A percentile compares a stretch with the other conserved stretches of the same genome.
These are phyloP conservation scores for Sphagnum tenellum DNA, from an alignment of 225 moss, liverwort and hornwort genomes.

Conservation along the genomic window DNA sequence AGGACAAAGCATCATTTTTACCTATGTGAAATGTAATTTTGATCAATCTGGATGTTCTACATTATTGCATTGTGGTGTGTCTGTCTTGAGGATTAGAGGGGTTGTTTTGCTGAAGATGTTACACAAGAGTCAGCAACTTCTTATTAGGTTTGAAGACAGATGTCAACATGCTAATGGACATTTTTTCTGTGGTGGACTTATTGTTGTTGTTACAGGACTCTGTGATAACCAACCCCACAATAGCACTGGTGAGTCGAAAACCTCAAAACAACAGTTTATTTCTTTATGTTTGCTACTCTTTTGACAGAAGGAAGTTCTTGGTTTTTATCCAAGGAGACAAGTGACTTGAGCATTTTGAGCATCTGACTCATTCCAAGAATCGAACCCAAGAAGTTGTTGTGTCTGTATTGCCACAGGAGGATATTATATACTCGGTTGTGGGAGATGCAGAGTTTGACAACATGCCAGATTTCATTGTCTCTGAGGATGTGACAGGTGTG, in stretches of 20 bases:
- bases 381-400: not conserved
- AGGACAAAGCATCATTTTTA: not conserved
- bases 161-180: not conserved
- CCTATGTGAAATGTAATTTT: no score
- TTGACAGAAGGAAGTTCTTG: not conserved
- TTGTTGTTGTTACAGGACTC: slow-evolving; percentile 61
- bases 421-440: slow-evolving; percentile 61
- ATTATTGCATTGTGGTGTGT: not conserved
- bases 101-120: not conserved
- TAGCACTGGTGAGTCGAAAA: slow-evolving; percentile 63
- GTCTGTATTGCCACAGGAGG: slow-evolving; percentile 34
- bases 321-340: not conserved
- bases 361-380: no score
- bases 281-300: not conserved
- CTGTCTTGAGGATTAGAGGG: not conserved
- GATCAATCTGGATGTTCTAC: no score
- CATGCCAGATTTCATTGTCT: slow-evolving; percentile 90
- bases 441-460: slow-evolving; percentile 58
- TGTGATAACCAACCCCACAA: slow-evolving; percentile 82
- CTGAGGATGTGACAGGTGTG: slow-evolving; percentile 85
- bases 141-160: no score
- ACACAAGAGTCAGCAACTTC: not conserved
- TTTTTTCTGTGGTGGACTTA: not conserved
- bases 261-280: not conserved
- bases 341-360: no score